phyloP scores from a whole-genome alignment of 495 filamentous ascomycete species.

The Annulohypoxylon stygium region DNA sequence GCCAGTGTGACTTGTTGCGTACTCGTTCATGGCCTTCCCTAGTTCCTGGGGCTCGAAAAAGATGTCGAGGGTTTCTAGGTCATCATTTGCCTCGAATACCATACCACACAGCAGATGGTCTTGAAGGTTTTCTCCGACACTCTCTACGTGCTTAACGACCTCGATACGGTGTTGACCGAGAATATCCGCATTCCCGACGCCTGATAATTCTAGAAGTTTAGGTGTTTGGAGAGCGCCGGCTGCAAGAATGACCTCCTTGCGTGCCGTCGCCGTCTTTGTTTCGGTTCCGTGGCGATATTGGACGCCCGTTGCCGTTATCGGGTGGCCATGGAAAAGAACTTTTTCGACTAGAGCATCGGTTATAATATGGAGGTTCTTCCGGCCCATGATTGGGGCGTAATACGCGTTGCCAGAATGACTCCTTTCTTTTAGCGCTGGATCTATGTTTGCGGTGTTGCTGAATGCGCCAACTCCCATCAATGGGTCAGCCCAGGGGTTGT shows the following conservation, averaged over 20 bases:
- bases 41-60: constrained; percentile 75
- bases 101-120: constrained; percentile 60
- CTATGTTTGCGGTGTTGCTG: constrained; percentile 56
- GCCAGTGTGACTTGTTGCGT: constrained; percentile 30
- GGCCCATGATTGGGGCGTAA: constrained; percentile 49
- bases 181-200: constrained; percentile 75
- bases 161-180: constrained; percentile 72
- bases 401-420: constrained; percentile 57
- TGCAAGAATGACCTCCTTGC: constrained; percentile 68
- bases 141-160: constrained; percentile 75
- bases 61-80: constrained; percentile 78
- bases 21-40: constrained; percentile 49
- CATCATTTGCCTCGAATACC: constrained; percentile 57
- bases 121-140: constrained; percentile 76
- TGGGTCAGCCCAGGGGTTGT: constrained; percentile 52
- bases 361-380: constrained; percentile 62
- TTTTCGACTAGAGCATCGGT: constrained; percentile 60
- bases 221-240: constrained; percentile 70
- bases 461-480: constrained; percentile 57
- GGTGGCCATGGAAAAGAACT: constrained; percentile 53
- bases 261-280: constrained; percentile 47
- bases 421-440: constrained; percentile 55
- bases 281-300: constrained; percentile 49
- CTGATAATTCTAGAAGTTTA: constrained; percentile 76
- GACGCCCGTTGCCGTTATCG: constrained; percentile 51